Percentiles rank a stretch among this genome's conserved stretches.
Conservation (phyloP, 176 grass and related monocot species). For the Rhynchospora breviuscula region DNA sequence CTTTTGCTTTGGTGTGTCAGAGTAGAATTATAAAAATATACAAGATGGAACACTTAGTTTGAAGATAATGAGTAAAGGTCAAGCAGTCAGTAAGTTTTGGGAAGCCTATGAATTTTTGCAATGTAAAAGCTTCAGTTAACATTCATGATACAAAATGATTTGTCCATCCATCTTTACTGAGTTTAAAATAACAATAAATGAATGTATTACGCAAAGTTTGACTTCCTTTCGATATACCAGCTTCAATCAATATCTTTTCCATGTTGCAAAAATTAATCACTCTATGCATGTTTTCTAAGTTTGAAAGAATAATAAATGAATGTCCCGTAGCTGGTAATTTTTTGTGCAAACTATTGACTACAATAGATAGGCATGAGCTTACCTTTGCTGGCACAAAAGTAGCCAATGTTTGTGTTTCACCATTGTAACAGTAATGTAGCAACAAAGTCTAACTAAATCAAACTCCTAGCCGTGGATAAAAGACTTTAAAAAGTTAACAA, state of each 20-base stretch:
- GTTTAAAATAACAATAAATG: neutral
- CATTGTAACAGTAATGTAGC: neutral
- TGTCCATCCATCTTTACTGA: neutral
- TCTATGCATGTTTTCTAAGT: neutral
- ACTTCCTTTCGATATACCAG: neutral
- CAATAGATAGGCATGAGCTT: neutral
- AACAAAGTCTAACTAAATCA: neutral
- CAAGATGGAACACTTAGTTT: neutral
- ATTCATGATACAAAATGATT: neutral
- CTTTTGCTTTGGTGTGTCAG: neutral
- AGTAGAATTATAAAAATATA: neutral
- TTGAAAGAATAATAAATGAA: neutral
- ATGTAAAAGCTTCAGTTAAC: neutral
- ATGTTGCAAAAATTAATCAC: neutral
- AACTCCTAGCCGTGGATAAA: neutral
- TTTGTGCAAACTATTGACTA: neutral
- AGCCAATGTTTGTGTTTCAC: neutral
- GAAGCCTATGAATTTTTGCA: neutral
- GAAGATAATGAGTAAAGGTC: neutral
- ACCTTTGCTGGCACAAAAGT: neutral
- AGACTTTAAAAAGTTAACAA: neutral
- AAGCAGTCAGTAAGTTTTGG: neutral
- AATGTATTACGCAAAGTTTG: neutral
- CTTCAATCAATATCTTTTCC: neutral
- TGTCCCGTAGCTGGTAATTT: neutral